These are phyloP conservation scores for Gossypium sturtianum DNA, from an alignment of 345 rosid species.

Conservation along the genomic window DNA sequence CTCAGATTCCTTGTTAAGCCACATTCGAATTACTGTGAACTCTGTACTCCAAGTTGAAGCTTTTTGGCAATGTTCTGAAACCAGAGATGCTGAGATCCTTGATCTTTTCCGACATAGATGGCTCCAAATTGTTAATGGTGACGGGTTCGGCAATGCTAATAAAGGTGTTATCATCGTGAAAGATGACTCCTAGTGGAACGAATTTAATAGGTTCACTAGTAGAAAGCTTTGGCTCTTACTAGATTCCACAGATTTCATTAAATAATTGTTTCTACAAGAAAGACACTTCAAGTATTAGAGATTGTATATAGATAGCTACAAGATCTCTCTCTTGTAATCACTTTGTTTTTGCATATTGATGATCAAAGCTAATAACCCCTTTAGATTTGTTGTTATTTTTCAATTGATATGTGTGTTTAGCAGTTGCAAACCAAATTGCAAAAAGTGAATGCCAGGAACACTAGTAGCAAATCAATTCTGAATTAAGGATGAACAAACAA, in stretches of 20 bases:
- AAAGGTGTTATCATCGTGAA: constrained; percentile 19
- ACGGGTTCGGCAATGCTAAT: constrained; percentile 17
- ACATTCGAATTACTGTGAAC: neutral
- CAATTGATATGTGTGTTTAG: neutral
- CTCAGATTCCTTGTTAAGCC: neutral
- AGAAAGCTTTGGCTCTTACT: neutral
- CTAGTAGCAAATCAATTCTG: neutral
- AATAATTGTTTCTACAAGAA: constrained; percentile 8
- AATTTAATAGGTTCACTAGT: constrained; percentile 23
- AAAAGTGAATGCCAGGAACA: too few relatives aligned
- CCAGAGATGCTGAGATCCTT: constrained; percentile 73
- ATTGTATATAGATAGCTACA: neutral
- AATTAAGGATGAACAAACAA: neutral
- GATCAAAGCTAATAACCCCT: neutral
- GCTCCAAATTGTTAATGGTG: constrained; percentile 33
- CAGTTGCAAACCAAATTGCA: too few relatives aligned
- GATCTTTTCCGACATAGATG: constrained; percentile 58
- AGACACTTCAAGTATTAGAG: neutral
- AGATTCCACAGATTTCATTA: neutral
- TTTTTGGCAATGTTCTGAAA: neutral
- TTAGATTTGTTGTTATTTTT: neutral
- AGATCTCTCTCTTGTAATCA: neutral
- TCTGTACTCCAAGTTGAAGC: neutral
- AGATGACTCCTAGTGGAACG: constrained; percentile 52
- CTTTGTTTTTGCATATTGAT: neutral